Conservation (phyloP, 306 rosid species). For the Benincasa hispida region DNA sequence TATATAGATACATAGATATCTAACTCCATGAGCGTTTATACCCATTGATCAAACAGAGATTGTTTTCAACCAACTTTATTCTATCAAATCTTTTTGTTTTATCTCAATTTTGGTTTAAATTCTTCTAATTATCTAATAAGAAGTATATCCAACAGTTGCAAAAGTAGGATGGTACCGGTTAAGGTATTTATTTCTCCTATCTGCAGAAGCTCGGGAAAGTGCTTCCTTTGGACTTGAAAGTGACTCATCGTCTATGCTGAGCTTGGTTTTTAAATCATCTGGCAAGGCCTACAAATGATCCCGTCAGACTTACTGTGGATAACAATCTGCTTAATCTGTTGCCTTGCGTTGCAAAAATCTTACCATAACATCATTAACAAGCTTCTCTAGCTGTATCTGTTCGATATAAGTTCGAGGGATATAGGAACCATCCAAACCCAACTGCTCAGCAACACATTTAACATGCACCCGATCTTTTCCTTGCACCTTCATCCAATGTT, state of each 20-base stretch:
- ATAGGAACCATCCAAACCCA: conserved; percentile 77
- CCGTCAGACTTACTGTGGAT: conserved; percentile 21
- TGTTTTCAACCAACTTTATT: not conserved
- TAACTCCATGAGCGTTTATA: not conserved
- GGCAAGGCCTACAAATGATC: conserved; percentile 75
- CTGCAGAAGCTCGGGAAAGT: conserved; percentile 90
- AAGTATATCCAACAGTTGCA: not conserved
- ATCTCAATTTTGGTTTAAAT: not conserved
- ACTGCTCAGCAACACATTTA: conserved; percentile 60
- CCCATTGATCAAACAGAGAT: not conserved
- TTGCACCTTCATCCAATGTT: conserved; percentile 63
- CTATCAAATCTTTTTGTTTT: not conserved
- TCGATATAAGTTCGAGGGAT: conserved; percentile 93
- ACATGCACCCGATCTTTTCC: conserved; percentile 71
- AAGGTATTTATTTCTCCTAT: conserved; percentile 74
- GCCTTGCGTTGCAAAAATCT: conserved; percentile 8
- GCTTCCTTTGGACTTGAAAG: conserved; percentile 96
- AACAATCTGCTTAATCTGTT: conserved; percentile 1
- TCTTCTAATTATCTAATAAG: not conserved
- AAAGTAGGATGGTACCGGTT: conserved; percentile 37
- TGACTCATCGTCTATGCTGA: conserved; percentile 74
- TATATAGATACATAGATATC: not conserved
- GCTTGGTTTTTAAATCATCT: conserved; percentile 79
- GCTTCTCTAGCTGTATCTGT: conserved; percentile 98
- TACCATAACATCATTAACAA: conserved; percentile 97